phyloP scores from a whole-genome alignment of 73 alveolate genomes.

The Paramecium bursaria region DNA sequence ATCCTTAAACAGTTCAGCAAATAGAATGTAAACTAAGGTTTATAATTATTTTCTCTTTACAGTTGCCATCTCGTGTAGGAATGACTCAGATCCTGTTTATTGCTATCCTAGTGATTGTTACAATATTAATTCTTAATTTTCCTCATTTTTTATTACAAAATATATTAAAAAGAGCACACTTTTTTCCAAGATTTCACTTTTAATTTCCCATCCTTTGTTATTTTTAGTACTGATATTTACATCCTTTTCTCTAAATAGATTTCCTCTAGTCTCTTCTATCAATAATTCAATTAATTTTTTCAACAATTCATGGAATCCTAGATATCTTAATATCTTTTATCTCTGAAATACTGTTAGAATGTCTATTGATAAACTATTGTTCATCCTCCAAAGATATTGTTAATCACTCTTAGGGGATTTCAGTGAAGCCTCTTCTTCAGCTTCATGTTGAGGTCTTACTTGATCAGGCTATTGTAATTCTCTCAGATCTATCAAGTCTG shows the following conservation, averaged over 20 bases:
- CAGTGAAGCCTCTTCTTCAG: not conserved
- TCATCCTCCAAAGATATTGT: conserved; percentile 40
- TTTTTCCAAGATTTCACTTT: conserved; percentile 50
- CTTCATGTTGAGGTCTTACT: no score
- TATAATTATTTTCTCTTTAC: conserved; percentile 28
- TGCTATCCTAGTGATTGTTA: conserved; percentile 3
- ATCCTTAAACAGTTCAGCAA: conserved; percentile 51
- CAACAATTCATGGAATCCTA: conserved; percentile 29
- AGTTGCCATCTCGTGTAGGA: conserved; percentile 41
- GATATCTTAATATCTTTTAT: conserved; percentile 20
- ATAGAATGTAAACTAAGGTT: conserved; percentile 11
- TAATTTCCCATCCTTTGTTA: conserved; percentile 58
- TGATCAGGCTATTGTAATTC: no score
- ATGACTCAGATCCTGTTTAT: not conserved
- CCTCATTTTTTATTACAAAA: conserved; percentile 54
- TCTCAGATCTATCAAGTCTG: conserved; percentile 29
- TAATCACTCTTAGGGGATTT: conserved; percentile 39
- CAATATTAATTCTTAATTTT: conserved; percentile 29
- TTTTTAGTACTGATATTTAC: not conserved
- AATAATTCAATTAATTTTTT: conserved; percentile 30
- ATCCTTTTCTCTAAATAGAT: conserved; percentile 49
- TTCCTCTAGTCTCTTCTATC: conserved; percentile 16
- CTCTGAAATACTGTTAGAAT: conserved; percentile 11
- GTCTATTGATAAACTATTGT: conserved; percentile 33
- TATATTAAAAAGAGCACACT: conserved; percentile 20